Evolutionary conservation across 805 yeast genomes (phyloP), one percentile per base, ranked within the genome.

Genomic region (Cyberlindnera amylophila): DNA sequence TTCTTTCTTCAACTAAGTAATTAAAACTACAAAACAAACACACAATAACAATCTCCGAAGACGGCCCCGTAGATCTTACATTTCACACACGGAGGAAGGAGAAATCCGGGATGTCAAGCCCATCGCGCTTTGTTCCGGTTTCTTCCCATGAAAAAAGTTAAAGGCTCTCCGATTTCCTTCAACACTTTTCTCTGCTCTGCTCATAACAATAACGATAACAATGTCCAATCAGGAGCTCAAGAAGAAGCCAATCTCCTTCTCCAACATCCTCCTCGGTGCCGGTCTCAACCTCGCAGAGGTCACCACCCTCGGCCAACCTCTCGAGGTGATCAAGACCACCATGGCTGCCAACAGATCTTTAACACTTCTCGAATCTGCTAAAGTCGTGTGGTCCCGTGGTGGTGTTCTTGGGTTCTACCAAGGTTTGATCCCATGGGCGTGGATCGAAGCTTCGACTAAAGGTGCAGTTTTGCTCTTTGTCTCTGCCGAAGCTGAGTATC

Each of bases 401-500:
- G 99, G 99, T 40, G 57, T 83, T 14, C 61, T 77, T 23, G 99
- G 98, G 0, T 93, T 90, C 69, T 93, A 90, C 68, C 99, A 93
- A 66, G 99, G 99, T 26, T 74, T 93, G 61, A 90, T 91, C 51
- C 99, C 99, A 36, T 93, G 99, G 99, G 99, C 98, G 6, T 90
- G 98, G 97, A 86, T 93, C 54, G 99, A 91, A 67, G 99, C 96
- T 9, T 86, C 96, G n/a, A 93, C 99, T 29, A 93, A 93, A 65
- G 99, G 99, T 63, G 97, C 98, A 5, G 96, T 90, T 7, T 72
- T 93, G 43, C 72, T 93, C 53, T 93, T 93, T 57, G 96, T 89
- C 27, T 83, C 96, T 35, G 81, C 95, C 35, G 98, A 93, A 62
- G 86, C 89, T 39, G 98, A 93, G 66, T 87, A 86, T 64, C 76